Evolutionary conservation across 495 filamentous ascomycete genomes (phyloP).

Genomic region (Penicillium pancosmium): DNA sequence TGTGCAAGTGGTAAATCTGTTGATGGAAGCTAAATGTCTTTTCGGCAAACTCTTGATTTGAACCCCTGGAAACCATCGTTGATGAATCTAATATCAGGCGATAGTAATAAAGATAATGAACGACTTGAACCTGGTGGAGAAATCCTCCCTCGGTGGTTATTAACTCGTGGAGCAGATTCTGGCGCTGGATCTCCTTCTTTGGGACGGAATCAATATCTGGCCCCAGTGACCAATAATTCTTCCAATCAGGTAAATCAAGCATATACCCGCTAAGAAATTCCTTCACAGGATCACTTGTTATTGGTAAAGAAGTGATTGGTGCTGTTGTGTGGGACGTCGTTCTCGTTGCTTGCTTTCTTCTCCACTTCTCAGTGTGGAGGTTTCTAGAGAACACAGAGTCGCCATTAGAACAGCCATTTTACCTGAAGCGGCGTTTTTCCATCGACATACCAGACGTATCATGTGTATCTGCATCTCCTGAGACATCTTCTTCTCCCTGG

Average conservation of each 20-base stretch:
- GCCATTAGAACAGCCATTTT: not conserved
- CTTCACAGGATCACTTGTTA: not conserved
- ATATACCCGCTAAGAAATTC: not conserved
- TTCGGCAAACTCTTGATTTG: not conserved
- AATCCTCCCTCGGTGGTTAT: not conserved
- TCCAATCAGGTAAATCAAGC: not conserved
- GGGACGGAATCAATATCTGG: not conserved
- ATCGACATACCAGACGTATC: not conserved
- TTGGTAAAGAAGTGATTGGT: too few species aligned
- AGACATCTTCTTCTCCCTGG: not conserved
- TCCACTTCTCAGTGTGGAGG: not conserved
- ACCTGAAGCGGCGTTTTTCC: not conserved
- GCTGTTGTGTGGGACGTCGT: too few species aligned
- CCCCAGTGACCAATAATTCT: not conserved
- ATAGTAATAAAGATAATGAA: not conserved
- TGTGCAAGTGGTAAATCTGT: not conserved
- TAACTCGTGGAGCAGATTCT: not conserved
- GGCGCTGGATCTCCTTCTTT: not conserved
- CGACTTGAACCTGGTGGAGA: not conserved
- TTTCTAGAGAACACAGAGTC: not conserved
- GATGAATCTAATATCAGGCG: not conserved
- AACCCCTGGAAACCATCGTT: not conserved
- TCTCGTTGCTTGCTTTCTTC: too few species aligned
- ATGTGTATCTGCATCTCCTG: not conserved
- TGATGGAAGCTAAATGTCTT: not conserved